Evolutionary conservation across 1,284 basidiomycete species (phyloP), one percentile per base, ranked within the genome.

Genomic region (Moniliella sp.): DNA sequence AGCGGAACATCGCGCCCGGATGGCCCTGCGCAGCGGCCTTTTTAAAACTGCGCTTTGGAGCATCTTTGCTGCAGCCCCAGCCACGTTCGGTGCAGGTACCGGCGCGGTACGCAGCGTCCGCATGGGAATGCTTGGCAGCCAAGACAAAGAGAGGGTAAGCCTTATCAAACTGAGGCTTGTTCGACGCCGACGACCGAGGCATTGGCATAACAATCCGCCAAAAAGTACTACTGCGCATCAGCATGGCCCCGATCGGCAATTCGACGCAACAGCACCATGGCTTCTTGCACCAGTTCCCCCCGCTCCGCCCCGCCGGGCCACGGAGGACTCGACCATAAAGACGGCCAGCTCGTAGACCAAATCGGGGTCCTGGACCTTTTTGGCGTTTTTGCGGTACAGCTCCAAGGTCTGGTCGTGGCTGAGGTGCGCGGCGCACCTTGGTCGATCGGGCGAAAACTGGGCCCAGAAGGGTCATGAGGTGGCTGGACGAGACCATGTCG

Each of bases 11-110:
- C 2, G 86, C 91, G 25, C 88, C 76, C 0, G 86, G 93, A 61
- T 97, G 88, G 19, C 86, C 86, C 18, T 94, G 65, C 0, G 83
- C 83, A 2, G 82, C 82, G 1, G 91, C 80, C 64, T 97, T 94
- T 40, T 84, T 75, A 64, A 94, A 97, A 53, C 97, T 88, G 38
- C 76, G 71, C 43, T 77, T 70, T 33, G 75, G 75, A 14, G 72
- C 74, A 62, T 97, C 91, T 15, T 82, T 72, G 30, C 86, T 68
- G 1, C 88, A 94, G n/a, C 91, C 91, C 1, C 84, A 86, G 12
- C 91, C 91, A 36, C 97, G 81, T 63, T 97, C 91, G 63, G 94
- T 94, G 63, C 91, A 99, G 3, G 94, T 88, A 2, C 84, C 91
- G 18, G 93, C 84, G 27, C 91, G 78, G 59, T 97, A 99, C 18